phyloP scores from a whole-genome alignment of 768 basidiomycete species.

The Leccinum variicolor region DNA sequence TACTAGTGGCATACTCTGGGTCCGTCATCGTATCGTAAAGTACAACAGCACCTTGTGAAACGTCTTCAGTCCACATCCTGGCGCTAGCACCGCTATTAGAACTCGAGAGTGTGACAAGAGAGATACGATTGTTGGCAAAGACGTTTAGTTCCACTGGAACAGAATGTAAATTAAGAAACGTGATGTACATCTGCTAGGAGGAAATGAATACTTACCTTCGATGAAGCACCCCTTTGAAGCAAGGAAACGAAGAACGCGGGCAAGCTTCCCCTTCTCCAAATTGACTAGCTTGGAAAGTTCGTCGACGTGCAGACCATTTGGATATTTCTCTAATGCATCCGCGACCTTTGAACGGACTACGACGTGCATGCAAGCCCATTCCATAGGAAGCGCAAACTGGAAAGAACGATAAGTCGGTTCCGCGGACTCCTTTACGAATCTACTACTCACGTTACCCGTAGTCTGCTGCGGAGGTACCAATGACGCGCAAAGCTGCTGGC shows the following conservation, averaged over 20 bases:
- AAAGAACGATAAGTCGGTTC: too few species aligned
- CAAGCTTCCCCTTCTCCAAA: background rate
- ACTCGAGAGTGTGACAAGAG: conserved; percentile 21
- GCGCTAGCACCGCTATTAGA: conserved; percentile 9
- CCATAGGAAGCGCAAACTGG: too few species aligned
- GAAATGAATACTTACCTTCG: conserved; percentile 19
- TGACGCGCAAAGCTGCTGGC: background rate
- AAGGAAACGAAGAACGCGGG: conserved; percentile 29
- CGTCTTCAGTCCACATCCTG: conserved; percentile 8
- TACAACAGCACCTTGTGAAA: conserved; percentile 10
- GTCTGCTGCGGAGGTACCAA: background rate
- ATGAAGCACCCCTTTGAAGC: conserved; percentile 29
- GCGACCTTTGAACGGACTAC: too few species aligned
- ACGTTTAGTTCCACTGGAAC: conserved; percentile 14
- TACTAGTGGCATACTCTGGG: conserved; percentile 21
- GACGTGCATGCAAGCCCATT: too few species aligned
- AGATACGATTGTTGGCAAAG: conserved; percentile 30
- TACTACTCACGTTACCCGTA: background rate
- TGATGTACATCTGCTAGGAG: background rate
- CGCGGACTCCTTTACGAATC: too few species aligned
- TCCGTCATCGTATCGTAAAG: conserved; percentile 28
- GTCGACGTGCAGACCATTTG: background rate
- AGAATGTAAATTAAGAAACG: background rate
- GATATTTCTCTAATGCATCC: background rate
- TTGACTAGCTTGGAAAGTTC: background rate